A percentile compares a stretch with the other conserved stretches of the same genome.
Conservation (phyloP, 1,284 basidiomycete species). For the Irpex rosettiformis region DNA sequence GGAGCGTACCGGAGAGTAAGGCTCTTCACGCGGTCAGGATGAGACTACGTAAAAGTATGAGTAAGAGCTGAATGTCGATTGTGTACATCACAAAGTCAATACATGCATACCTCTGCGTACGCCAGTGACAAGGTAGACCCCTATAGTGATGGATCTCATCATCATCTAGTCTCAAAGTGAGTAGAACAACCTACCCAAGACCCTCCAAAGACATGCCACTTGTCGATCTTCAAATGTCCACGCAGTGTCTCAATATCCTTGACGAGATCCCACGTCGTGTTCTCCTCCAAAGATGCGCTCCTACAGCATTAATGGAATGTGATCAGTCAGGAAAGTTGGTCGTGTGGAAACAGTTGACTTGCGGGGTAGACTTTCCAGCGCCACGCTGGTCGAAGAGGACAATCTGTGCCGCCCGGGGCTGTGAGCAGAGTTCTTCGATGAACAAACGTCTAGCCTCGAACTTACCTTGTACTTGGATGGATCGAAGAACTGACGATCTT, state of each 20-base stretch:
- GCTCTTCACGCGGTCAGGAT: constrained; percentile 78
- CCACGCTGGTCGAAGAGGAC: constrained; percentile 84
- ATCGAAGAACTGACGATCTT: constrained; percentile 80
- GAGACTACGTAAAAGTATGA: constrained; percentile 41
- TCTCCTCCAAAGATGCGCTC: constrained; percentile 75
- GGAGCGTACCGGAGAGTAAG: constrained; percentile 72
- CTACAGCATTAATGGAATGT: constrained; percentile 35
- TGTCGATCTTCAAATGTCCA: constrained; percentile 62
- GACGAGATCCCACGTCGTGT: constrained; percentile 95
- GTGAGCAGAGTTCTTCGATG: background rate
- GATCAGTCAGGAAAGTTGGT: background rate
- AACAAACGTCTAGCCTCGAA: background rate
- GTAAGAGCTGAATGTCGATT: background rate
- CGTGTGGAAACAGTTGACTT: constrained; percentile 22
- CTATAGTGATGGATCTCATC: constrained; percentile 34
- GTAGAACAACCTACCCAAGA: constrained; percentile 61
- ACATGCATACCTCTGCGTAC: constrained; percentile 76
- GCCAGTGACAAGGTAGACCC: constrained; percentile 88
- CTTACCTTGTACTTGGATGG: constrained; percentile 76
- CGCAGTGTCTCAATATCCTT: constrained; percentile 86
- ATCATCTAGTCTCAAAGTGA: background rate
- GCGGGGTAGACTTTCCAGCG: constrained; percentile 83
- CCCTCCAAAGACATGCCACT: constrained; percentile 92
- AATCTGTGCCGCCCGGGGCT: constrained; percentile 45
- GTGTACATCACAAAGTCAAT: too few relatives aligned